These are phyloP conservation scores for Sporothrix globosa DNA, from an alignment of 2,329 filamentous ascomycete genomes.

Conservation along the genomic window DNA sequence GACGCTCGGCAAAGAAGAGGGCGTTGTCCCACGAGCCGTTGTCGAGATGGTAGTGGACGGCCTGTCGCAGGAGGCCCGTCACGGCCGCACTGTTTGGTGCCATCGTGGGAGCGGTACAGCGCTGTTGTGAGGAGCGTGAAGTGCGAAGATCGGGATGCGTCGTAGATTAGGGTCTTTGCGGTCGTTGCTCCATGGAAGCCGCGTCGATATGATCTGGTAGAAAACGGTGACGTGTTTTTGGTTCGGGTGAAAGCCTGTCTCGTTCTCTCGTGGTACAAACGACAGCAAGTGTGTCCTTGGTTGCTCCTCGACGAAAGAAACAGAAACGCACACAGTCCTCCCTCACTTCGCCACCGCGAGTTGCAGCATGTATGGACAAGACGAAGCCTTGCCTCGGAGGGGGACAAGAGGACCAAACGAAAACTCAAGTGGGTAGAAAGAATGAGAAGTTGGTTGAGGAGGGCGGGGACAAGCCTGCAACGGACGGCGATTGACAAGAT, in stretches of 20 bases:
- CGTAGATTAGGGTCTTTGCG: constrained; percentile 30
- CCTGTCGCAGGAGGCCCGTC: constrained; percentile 59
- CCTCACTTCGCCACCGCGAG: not conserved
- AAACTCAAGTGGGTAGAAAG: not conserved
- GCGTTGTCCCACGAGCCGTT: constrained; percentile 88
- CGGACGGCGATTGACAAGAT: not conserved
- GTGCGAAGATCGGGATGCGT: not conserved
- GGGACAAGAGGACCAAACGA: not conserved
- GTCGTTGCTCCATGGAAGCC: constrained; percentile 35
- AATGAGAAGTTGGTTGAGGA: not conserved
- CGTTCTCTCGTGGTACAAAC: not conserved
- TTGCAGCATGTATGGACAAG: not conserved
- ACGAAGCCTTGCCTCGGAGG: not conserved
- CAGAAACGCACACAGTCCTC: constrained; percentile 15
- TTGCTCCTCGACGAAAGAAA: not conserved
- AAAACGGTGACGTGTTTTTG: constrained; percentile 5
- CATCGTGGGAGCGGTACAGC: constrained; percentile 46
- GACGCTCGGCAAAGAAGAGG: constrained; percentile 87
- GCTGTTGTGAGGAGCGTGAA: not conserved
- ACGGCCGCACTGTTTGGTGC: constrained; percentile 57
- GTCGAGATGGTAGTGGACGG: constrained; percentile 75
- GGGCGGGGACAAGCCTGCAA: not conserved
- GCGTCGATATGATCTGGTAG: not conserved
- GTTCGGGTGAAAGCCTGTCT: not conserved
- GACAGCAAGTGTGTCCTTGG: not conserved